A percentile compares a stretch with the other conserved stretches of the same genome.
Evolutionary conservation across 164 flowering plant species (phyloP).

Genomic region (Magnolia sinica): DNA sequence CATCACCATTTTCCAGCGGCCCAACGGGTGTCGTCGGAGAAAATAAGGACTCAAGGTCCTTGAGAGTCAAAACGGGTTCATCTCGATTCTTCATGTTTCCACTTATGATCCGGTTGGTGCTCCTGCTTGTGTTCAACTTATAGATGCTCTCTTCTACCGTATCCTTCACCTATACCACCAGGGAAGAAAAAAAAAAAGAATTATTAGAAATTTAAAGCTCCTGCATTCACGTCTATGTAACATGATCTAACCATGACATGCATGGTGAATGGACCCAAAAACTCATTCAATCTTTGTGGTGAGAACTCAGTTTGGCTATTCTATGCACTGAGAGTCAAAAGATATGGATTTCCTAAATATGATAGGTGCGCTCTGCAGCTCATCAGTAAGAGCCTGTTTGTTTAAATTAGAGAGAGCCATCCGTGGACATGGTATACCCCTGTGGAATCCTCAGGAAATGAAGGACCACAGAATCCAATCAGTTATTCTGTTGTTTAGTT

Average conservation of each 20-base stretch:
- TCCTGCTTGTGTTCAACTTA: constrained; percentile 66
- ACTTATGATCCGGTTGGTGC: constrained; percentile 44
- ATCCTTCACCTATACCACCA: constrained; percentile 55
- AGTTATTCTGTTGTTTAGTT: too few species aligned
- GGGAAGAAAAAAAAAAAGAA: not conserved
- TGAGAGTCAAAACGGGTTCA: constrained; percentile 70
- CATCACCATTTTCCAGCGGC: constrained; percentile 22
- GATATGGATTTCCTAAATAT: too few species aligned
- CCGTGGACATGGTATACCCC: too few species aligned
- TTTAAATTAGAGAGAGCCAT: too few species aligned
- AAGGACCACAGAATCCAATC: too few species aligned
- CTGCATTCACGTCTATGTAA: not conserved
- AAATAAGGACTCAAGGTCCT: constrained; percentile 79
- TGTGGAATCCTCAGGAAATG: too few species aligned
- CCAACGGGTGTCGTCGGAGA: constrained; percentile 28
- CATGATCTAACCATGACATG: not conserved
- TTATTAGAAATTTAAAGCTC: not conserved
- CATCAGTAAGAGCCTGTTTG: too few species aligned
- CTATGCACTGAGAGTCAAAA: too few species aligned
- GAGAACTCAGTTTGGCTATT: too few species aligned
- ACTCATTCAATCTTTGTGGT: too few species aligned
- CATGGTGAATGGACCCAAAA: too few species aligned
- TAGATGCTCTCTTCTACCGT: constrained; percentile 92
- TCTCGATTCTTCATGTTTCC: constrained; percentile 77
- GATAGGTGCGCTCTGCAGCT: too few species aligned